These are phyloP conservation scores for Aspergillus sp. DNA, from an alignment of 2,329 filamentous ascomycete species.

Conservation along the genomic window DNA sequence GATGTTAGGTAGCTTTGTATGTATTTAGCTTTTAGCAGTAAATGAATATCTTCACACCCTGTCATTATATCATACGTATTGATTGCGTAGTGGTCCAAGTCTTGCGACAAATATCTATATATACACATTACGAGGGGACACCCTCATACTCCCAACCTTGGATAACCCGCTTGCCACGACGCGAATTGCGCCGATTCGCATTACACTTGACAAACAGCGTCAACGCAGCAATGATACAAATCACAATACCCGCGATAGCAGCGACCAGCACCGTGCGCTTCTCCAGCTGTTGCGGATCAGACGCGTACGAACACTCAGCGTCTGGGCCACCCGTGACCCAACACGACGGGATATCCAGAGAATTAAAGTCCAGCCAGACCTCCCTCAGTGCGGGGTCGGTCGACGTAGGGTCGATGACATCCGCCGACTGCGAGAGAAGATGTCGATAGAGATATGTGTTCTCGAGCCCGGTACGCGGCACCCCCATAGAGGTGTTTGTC, in stretches of 20 bases:
- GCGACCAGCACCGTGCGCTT: conserved; percentile 57
- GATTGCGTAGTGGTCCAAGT: too few species aligned
- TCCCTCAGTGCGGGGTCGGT: conserved; percentile 28
- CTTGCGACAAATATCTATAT: neutral
- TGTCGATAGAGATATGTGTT: conserved; percentile 57
- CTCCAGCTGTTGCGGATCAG: conserved; percentile 41
- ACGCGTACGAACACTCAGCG: conserved; percentile 57
- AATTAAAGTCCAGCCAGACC: conserved; percentile 62
- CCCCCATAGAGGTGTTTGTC: conserved; percentile 49
- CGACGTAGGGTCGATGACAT: conserved; percentile 24
- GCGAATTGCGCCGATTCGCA: conserved; percentile 55
- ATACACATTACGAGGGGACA: conserved; percentile 50
- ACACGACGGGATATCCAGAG: conserved; percentile 54
- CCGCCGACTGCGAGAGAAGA: conserved; percentile 28
- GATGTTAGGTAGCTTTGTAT: neutral
- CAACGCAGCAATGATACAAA: conserved; percentile 58
- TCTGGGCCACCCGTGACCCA: conserved; percentile 60
- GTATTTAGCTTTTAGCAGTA: too few species aligned
- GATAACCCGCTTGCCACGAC: conserved; percentile 50
- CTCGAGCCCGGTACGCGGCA: conserved; percentile 62
- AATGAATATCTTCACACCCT: too few species aligned
- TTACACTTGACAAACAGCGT: conserved; percentile 65
- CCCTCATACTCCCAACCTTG: conserved; percentile 66
- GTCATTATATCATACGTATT: too few species aligned
- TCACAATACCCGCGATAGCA: conserved; percentile 60